Evolutionary conservation across 805 yeast genomes (phyloP).

Genomic region (Sugiyamaella qingdaonensis): DNA sequence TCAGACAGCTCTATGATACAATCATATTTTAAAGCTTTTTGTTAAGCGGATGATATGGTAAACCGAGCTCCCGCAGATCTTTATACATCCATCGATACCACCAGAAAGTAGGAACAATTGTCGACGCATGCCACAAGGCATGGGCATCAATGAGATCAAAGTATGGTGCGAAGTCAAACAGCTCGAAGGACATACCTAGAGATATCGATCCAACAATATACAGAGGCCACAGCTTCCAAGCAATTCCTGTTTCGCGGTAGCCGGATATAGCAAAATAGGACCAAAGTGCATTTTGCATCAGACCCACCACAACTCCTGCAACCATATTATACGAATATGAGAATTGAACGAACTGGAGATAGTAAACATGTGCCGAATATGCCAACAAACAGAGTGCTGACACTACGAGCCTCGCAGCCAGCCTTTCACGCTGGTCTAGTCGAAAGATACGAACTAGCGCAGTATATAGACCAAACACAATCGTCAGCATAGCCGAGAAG

Average conservation of each 20-base stretch:
- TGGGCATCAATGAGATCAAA: slow-evolving; percentile 79
- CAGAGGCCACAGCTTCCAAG: slow-evolving; percentile 51
- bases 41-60: too few relatives aligned
- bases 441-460: slow-evolving; percentile 57
- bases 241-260: slow-evolving; percentile 24
- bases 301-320: slow-evolving; percentile 76
- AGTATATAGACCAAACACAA: slow-evolving; percentile 71
- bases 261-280: slow-evolving; percentile 26
- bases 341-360: slow-evolving; percentile 67
- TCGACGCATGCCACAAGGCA: slow-evolving; percentile 87
- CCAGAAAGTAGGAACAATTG: slow-evolving; percentile 72
- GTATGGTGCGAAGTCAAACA: slow-evolving; percentile 82
- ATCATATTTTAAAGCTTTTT: too few relatives aligned
- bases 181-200: slow-evolving; percentile 81
- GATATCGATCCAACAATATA: slow-evolving; percentile 49
- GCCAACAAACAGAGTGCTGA: slow-evolving; percentile 43
- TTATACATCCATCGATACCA: slow-evolving; percentile 55
- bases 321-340: slow-evolving; percentile 92
- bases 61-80: slow-evolving; percentile 25
- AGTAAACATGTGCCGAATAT: slow-evolving; percentile 59
- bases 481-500: slow-evolving; percentile 89
- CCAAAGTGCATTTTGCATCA: slow-evolving; percentile 65
- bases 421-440: slow-evolving; percentile 42
- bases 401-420: slow-evolving; percentile 34
- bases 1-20: too few relatives aligned